These are phyloP conservation scores for Myriosclerotinia duriaeana DNA, from an alignment of 2,329 filamentous ascomycete species.

Conservation along the genomic window DNA sequence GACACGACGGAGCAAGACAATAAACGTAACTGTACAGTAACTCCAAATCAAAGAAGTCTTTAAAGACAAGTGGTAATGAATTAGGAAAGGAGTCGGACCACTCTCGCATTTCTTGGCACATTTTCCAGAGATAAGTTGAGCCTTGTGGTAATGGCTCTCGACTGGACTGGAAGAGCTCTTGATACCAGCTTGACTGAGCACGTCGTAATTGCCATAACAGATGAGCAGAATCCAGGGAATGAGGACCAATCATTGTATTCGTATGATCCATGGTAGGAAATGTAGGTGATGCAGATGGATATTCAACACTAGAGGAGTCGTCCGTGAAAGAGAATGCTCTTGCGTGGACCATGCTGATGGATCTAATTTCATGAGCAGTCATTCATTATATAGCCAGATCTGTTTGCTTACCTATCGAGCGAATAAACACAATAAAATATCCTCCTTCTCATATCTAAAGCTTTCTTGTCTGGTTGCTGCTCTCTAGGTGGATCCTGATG, in stretches of 20 bases:
- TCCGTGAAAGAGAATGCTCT: conserved; percentile 92
- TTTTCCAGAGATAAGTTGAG: conserved; percentile 70
- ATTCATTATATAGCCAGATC: background rate
- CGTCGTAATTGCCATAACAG: conserved; percentile 81
- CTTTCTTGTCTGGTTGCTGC: conserved; percentile 63
- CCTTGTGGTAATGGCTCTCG: conserved; percentile 67
- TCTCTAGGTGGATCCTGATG: conserved; percentile 85
- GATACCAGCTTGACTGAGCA: conserved; percentile 86
- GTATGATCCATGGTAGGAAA: conserved; percentile 37
- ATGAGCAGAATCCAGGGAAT: conserved; percentile 66
- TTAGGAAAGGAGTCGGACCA: conserved; percentile 79
- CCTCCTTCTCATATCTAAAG: conserved; percentile 74
- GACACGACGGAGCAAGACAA: conserved; percentile 76
- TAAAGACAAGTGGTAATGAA: conserved; percentile 62
- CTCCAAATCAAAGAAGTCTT: conserved; percentile 81
- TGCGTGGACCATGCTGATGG: conserved; percentile 84
- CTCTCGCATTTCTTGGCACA: conserved; percentile 71
- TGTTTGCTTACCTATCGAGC: conserved; percentile 69
- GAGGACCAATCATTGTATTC: conserved; percentile 47
- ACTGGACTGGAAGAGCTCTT: conserved; percentile 79
- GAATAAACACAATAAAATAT: conserved; percentile 91
- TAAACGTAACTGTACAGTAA: conserved; percentile 89
- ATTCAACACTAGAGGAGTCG: conserved; percentile 77
- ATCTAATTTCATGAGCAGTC: conserved; percentile 48
- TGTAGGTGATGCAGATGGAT: conserved; percentile 55